These are phyloP conservation scores for Balamuthia mandrillaris DNA, from an alignment of 208 protist species.

Conservation along the genomic window DNA sequence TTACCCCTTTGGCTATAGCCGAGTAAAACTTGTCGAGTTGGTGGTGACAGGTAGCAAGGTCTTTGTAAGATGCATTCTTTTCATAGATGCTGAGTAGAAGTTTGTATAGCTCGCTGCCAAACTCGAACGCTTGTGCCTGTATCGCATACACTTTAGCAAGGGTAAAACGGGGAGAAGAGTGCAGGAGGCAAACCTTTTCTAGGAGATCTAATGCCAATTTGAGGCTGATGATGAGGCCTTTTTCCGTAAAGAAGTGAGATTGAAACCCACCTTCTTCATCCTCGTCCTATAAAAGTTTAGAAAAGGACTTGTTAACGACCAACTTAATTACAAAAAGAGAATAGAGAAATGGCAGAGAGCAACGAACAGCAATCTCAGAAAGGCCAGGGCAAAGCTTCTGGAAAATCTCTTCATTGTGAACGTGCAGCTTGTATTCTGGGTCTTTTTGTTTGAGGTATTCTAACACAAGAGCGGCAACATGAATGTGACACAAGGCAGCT, in stretches of 20 bases:
- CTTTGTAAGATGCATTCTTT: slow-evolving; percentile 22
- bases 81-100: slow-evolving; percentile 62
- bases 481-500: slow-evolving; percentile 53
- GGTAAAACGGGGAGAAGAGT: background rate
- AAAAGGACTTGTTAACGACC: too few species aligned
- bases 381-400: slow-evolving; percentile 45
- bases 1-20: slow-evolving; percentile 46
- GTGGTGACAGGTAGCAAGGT: slow-evolving; percentile 44
- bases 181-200: background rate
- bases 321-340: slow-evolving; percentile 20
- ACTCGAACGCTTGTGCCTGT: slow-evolving; percentile 44
- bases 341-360: background rate
- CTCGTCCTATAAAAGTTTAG: slow-evolving; percentile 12
- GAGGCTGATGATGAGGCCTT: slow-evolving; percentile 39
- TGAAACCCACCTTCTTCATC: slow-evolving; percentile 44
- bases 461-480: slow-evolving; percentile 52
- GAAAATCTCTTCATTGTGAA: slow-evolving; percentile 29
- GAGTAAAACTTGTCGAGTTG: slow-evolving; percentile 54
- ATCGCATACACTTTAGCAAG: background rate
- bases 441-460: slow-evolving; percentile 62
- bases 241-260: slow-evolving; percentile 40
- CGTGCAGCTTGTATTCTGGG: background rate
- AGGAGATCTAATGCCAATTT: slow-evolving; percentile 41
- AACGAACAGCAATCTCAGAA: slow-evolving; percentile 13
- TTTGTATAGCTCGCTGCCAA: slow-evolving; percentile 53